phyloP scores from a whole-genome alignment of 345 rosid genomes.

The Mangifera indica region DNA sequence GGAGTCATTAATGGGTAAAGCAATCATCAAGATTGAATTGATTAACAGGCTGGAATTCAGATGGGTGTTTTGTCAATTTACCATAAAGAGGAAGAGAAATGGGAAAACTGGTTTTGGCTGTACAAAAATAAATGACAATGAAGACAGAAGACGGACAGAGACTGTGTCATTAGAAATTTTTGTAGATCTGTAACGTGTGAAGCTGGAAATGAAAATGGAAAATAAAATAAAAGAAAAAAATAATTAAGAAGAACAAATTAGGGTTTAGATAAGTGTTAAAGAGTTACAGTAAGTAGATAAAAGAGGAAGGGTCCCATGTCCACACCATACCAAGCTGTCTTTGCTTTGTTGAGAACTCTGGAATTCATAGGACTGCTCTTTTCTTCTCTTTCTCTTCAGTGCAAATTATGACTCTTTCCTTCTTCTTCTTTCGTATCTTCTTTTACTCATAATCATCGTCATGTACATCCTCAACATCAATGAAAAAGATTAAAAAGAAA shows the following conservation, averaged over 20 bases:
- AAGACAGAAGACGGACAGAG: neutral
- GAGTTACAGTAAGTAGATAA: neutral
- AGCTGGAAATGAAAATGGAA: neutral
- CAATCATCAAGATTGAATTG: too few relatives aligned
- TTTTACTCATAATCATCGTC: neutral
- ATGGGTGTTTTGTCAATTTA: too few relatives aligned
- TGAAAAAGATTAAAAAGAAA: neutral
- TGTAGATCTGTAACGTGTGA: neutral
- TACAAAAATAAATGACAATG: neutral
- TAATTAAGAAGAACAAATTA: neutral
- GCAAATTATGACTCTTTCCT: conserved; percentile 23
- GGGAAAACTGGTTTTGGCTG: neutral
- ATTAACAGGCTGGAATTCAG: too few relatives aligned
- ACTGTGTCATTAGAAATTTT: neutral
- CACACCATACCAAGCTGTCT: conserved; percentile 24
- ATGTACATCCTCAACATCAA: neutral
- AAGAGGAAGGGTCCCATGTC: conserved; percentile 12
- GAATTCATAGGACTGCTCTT: conserved; percentile 11
- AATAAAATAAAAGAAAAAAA: neutral
- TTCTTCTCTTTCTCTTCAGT: neutral
- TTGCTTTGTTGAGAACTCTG: conserved; percentile 16
- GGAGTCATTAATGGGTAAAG: too few relatives aligned
- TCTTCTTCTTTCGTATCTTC: neutral
- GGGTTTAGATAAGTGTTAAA: conserved; percentile 1
- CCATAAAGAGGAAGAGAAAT: neutral